These are phyloP conservation scores for Epichloe gansuensis DNA, from an alignment of 2,329 filamentous ascomycete genomes.

Conservation along the genomic window DNA sequence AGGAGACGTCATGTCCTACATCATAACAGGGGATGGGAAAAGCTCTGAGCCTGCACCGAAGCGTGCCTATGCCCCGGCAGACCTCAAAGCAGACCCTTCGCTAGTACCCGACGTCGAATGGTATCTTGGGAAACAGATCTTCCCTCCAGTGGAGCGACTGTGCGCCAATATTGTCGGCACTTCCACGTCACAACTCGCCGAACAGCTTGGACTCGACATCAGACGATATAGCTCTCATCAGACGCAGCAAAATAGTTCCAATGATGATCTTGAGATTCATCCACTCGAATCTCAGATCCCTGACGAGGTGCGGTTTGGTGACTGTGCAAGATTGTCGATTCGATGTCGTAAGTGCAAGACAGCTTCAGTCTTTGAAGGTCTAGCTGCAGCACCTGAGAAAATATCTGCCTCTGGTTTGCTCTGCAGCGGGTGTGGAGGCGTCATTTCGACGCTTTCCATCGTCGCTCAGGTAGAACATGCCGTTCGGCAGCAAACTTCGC, in stretches of 20 bases:
- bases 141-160: slow-evolving; percentile 92
- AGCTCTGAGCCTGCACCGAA: slow-evolving; percentile 65
- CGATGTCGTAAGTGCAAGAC: slow-evolving; percentile 73
- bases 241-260: slow-evolving; percentile 35
- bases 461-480: slow-evolving; percentile 80
- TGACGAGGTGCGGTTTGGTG: slow-evolving; percentile 77
- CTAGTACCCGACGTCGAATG: slow-evolving; percentile 89
- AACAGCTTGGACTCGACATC: slow-evolving; percentile 85
- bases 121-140: slow-evolving; percentile 96
- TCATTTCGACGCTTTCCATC: slow-evolving; percentile 59
- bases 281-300: slow-evolving; percentile 91
- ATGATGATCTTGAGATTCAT: slow-evolving; percentile 61
- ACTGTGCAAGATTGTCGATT: slow-evolving; percentile 64
- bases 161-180: slow-evolving; percentile 93
- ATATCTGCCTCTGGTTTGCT: slow-evolving; percentile 64
- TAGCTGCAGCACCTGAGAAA: slow-evolving; percentile 43
- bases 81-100: slow-evolving; percentile 63
- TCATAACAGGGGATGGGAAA: slow-evolving; percentile 68
- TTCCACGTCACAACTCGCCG: slow-evolving; percentile 77
- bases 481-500: slow-evolving; percentile 63
- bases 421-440: slow-evolving; percentile 56
- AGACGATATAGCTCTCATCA: slow-evolving; percentile 58
- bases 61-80: slow-evolving; percentile 76
- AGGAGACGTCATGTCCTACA: slow-evolving; percentile 92
- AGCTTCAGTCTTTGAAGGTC: slow-evolving; percentile 62